A percentile compares a stretch with the other conserved stretches of the same genome.
Evolutionary conservation across 2,329 filamentous ascomycete species (phyloP).

Genomic region (Trichophyton schoenleinii): DNA sequence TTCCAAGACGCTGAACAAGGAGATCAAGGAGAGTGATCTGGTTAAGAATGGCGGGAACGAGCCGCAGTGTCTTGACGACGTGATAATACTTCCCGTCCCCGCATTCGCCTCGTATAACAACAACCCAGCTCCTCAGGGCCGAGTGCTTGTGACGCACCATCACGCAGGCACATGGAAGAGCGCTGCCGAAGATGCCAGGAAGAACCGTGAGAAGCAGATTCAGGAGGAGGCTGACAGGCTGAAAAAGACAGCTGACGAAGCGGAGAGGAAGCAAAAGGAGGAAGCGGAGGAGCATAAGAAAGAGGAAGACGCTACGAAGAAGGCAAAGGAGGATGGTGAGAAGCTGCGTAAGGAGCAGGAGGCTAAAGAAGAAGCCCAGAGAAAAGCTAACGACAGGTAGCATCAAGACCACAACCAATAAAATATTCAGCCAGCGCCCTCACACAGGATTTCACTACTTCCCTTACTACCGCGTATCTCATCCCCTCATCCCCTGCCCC

Average conservation of each 20-base stretch:
- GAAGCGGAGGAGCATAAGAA: background rate
- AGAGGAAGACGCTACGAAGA: background rate
- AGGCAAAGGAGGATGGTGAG: background rate
- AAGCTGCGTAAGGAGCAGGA: background rate
- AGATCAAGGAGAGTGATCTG: constrained; percentile 17
- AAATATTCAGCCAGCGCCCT: background rate
- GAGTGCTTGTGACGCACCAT: constrained; percentile 9
- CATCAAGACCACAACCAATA: too few species aligned
- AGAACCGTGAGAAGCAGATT: constrained; percentile 4
- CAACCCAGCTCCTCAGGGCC: constrained; percentile 12
- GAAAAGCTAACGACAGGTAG: background rate
- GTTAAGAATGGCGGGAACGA: constrained; percentile 14
- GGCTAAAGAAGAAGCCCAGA: background rate
- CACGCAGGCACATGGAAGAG: constrained; percentile 12
- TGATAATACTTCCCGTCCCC: constrained; percentile 18
- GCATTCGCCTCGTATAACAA: constrained; percentile 19
- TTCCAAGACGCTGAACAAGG: constrained; percentile 10
- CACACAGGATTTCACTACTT: too few species aligned
- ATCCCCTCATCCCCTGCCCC: too few species aligned
- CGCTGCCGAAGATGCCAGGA: constrained; percentile 5
- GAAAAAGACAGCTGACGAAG: constrained; percentile 6
- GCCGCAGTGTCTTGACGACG: constrained; percentile 18
- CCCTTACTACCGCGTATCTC: too few species aligned
- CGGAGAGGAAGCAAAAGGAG: constrained; percentile 2
- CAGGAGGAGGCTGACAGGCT: constrained; percentile 4